Conservation (phyloP, 768 basidiomycete species). For the Asterophora lycoperdoides region DNA sequence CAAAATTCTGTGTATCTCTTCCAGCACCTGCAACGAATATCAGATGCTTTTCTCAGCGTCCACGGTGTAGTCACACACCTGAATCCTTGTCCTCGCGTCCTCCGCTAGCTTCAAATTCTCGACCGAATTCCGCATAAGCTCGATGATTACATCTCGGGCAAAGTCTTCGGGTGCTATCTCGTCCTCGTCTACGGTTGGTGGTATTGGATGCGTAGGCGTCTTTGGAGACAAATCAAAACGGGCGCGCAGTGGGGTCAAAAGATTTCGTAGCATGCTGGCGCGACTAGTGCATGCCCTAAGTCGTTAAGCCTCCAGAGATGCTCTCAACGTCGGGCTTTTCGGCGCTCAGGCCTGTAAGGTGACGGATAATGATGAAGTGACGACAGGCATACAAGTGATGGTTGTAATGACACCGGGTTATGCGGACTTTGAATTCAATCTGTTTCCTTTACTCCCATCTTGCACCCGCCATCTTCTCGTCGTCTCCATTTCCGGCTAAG, state of each 20-base stretch:
- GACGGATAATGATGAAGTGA: constrained; percentile 14
- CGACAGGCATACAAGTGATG: constrained; percentile 10
- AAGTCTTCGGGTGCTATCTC: constrained; percentile 62
- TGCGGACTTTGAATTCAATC: constrained; percentile 7
- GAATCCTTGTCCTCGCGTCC: constrained; percentile 39
- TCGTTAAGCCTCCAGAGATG: constrained; percentile 1
- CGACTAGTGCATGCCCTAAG: constrained; percentile 8
- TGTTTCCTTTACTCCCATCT: neutral
- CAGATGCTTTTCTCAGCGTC: too few relatives aligned
- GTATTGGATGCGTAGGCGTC: constrained; percentile 18
- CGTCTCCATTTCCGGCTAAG: too few relatives aligned
- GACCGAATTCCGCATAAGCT: constrained; percentile 65
- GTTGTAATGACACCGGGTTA: constrained; percentile 8
- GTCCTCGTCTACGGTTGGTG: constrained; percentile 32
- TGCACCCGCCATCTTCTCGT: too few relatives aligned
- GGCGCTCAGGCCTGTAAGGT: constrained; percentile 5
- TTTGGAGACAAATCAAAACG: constrained; percentile 46
- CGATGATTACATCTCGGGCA: constrained; percentile 66
- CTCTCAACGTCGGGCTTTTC: constrained; percentile 8
- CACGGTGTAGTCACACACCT: constrained; percentile 39
- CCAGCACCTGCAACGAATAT: constrained; percentile 45
- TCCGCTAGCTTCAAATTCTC: constrained; percentile 64
- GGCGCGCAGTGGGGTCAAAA: constrained; percentile 56
- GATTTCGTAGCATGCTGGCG: constrained; percentile 47
- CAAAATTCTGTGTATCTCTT: constrained; percentile 66